Evolutionary conservation across 805 yeast genomes (phyloP).

Genomic region (Saturnispora besseyi): DNA sequence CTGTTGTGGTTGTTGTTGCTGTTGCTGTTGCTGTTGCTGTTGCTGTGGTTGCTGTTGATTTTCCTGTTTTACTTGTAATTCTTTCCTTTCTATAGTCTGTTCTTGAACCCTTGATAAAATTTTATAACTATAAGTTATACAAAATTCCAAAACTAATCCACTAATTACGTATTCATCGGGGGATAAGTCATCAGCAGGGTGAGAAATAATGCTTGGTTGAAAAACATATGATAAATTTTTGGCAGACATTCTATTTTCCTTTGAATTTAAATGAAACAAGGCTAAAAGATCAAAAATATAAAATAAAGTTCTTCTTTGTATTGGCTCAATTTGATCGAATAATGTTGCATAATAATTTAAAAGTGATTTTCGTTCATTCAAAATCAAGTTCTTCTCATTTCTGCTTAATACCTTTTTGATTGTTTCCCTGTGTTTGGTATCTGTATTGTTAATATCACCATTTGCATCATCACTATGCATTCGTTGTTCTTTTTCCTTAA

Average conservation of each 20-base stretch:
- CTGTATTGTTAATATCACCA: background rate
- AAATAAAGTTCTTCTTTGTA: constrained; percentile 72
- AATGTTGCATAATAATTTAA: constrained; percentile 61
- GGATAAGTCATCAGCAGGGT: constrained; percentile 84
- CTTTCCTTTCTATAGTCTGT: background rate
- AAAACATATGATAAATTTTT: constrained; percentile 90
- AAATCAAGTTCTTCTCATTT: background rate
- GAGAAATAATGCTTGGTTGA: constrained; percentile 92
- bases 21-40: background rate
- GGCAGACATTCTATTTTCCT: constrained; percentile 82
- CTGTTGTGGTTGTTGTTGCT: background rate
- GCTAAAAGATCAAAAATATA: constrained; percentile 82
- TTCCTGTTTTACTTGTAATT: background rate
- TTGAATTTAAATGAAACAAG: constrained; percentile 71
- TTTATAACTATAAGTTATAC: constrained; percentile 77
- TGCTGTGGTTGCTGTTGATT: background rate
- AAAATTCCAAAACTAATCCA: constrained; percentile 76
- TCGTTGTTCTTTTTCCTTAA: constrained; percentile 41
- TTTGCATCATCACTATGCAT: constrained; percentile 3
- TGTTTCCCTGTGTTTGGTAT: constrained; percentile 16
- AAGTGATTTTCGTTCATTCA: constrained; percentile 58
- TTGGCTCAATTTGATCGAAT: constrained; percentile 62
- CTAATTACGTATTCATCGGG: constrained; percentile 88
- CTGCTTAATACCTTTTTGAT: constrained; percentile 33
- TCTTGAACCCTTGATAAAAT: constrained; percentile 47